These are phyloP conservation scores for Serendipita indica DNA, from an alignment of 768 basidiomycete species.

Conservation along the genomic window DNA sequence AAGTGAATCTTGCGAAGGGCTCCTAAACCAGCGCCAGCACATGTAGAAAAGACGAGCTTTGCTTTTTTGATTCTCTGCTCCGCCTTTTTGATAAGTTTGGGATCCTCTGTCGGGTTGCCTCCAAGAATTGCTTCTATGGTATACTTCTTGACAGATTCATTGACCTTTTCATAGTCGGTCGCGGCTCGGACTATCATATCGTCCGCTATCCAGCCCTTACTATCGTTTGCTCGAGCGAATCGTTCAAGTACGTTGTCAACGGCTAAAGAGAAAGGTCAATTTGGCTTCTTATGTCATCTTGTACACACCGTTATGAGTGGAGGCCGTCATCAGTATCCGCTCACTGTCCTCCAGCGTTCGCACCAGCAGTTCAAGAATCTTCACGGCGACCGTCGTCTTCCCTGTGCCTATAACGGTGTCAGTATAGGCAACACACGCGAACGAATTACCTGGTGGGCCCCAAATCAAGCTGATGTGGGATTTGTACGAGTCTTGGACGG, in stretches of 20 bases:
- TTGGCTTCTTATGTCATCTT: neutral
- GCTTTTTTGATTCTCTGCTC: conserved; percentile 43
- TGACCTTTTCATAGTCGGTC: conserved; percentile 49
- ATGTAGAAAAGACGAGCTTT: conserved; percentile 48
- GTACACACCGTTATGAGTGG: conserved; percentile 48
- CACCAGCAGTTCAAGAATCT: conserved; percentile 36
- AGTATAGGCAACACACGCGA: neutral
- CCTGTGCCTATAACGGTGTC: conserved; percentile 37
- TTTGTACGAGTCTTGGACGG: conserved; percentile 30
- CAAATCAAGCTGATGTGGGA: conserved; percentile 43
- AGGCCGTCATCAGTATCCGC: conserved; percentile 55
- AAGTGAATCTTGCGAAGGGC: conserved; percentile 29
- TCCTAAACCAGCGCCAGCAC: conserved; percentile 33
- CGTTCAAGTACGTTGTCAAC: conserved; percentile 58
- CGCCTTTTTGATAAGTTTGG: conserved; percentile 40
- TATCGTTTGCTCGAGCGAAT: conserved; percentile 36
- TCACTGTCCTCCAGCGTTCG: conserved; percentile 21
- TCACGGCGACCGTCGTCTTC: conserved; percentile 55
- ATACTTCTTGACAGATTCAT: conserved; percentile 39
- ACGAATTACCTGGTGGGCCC: conserved; percentile 45
- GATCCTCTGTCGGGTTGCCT: conserved; percentile 48
- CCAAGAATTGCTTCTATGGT: conserved; percentile 52
- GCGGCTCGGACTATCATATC: conserved; percentile 53
- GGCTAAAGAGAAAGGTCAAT: conserved; percentile 26
- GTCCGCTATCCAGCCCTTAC: conserved; percentile 30